phyloP scores from a whole-genome alignment of 306 rosid species.

The Astragalus membranaceus region DNA sequence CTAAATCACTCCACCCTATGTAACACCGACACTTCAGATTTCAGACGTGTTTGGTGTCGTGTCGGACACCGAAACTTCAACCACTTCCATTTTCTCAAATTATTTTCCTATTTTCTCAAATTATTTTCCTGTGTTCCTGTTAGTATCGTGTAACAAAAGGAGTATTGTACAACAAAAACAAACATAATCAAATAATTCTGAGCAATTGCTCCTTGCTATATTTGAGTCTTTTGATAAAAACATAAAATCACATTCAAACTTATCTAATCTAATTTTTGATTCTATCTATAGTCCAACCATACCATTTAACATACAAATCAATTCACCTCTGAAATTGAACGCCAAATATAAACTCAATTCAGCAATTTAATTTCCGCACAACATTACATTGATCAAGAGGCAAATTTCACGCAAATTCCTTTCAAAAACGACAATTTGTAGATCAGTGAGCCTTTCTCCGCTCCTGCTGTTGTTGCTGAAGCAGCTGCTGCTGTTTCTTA shows the following conservation, averaged over 20 bases:
- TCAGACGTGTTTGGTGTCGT: too few relatives aligned
- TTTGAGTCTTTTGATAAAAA: not conserved
- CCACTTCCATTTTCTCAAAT: too few relatives aligned
- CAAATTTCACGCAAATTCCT: not conserved
- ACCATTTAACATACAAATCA: not conserved
- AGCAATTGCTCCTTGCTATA: not conserved
- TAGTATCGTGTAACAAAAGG: not conserved
- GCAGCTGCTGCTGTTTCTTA: slow-evolving; percentile 36
- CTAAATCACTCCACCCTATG: too few relatives aligned
- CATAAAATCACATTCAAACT: slow-evolving; percentile 6
- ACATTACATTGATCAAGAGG: not conserved
- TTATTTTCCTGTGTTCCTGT: too few relatives aligned
- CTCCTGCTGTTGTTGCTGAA: slow-evolving; percentile 46
- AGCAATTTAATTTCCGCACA: not conserved
- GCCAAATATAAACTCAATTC: not conserved
- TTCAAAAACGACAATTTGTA: not conserved
- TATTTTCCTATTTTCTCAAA: too few relatives aligned
- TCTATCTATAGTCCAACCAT: not conserved
- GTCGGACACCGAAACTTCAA: too few relatives aligned
- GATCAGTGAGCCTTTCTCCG: slow-evolving; percentile 74
- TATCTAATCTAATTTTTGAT: not conserved
- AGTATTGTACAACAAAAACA: not conserved
- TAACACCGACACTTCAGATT: too few relatives aligned
- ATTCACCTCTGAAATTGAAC: not conserved
- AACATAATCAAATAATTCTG: not conserved